These are phyloP conservation scores for Mortierella sp. DNA, from an alignment of 371 early-diverging fungal species.

Conservation along the genomic window DNA sequence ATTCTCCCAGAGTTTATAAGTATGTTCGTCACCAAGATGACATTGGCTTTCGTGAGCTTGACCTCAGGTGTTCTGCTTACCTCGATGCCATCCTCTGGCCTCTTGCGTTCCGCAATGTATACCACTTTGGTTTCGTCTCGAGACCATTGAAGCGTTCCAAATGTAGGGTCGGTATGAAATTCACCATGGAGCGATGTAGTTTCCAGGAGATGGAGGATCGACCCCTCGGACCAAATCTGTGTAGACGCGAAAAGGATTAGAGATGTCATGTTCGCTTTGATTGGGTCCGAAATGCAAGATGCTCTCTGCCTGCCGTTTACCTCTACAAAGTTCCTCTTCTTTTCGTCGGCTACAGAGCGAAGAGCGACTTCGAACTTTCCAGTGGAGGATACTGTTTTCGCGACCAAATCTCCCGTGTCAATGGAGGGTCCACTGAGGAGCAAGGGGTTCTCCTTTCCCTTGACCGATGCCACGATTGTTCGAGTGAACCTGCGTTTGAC, in stretches of 20 bases:
- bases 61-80: too few species aligned
- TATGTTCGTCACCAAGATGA: too few species aligned
- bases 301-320: constrained; percentile 14
- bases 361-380: constrained; percentile 32
- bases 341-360: constrained; percentile 44
- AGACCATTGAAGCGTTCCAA: constrained; percentile 73
- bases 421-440: constrained; percentile 47
- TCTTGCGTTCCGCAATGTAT: constrained; percentile 70
- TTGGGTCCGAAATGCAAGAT: not conserved
- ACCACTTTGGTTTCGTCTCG: constrained; percentile 58
- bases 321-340: constrained; percentile 61
- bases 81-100: constrained; percentile 51
- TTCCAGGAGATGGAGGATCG: constrained; percentile 57
- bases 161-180: constrained; percentile 71
- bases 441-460: constrained; percentile 20
- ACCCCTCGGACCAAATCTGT: constrained; percentile 62
- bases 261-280: not conserved
- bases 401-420: constrained; percentile 38
- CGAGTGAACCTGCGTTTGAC: constrained; percentile 53
- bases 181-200: constrained; percentile 68
- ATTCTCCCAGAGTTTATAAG: not conserved
- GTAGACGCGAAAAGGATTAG: not conserved
- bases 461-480: constrained; percentile 37
- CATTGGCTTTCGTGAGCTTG: too few species aligned
- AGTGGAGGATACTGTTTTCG: constrained; percentile 39